Percentiles rank a stretch among this genome's conserved stretches.
Conservation (phyloP, 2,329 filamentous ascomycete genomes). For the Alternaria sp. region DNA sequence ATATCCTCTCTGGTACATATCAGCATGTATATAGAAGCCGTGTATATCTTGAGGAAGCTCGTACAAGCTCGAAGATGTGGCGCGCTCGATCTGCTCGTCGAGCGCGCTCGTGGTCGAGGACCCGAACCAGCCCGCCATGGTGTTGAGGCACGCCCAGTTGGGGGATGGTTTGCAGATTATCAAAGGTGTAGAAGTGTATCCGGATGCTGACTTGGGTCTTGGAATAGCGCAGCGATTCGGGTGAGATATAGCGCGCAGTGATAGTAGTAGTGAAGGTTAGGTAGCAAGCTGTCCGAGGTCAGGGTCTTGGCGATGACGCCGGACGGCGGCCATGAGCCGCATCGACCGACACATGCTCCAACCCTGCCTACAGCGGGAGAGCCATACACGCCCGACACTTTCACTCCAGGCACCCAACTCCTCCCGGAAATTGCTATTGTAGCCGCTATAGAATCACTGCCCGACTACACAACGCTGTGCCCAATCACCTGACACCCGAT, state of each 20-base stretch:
- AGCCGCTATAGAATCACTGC: background rate
- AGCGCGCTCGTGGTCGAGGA: slow-evolving; percentile 87
- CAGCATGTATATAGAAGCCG: slow-evolving; percentile 10
- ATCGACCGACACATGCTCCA: slow-evolving; percentile 12
- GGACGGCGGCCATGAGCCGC: slow-evolving; percentile 20
- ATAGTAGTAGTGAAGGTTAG: slow-evolving; percentile 15
- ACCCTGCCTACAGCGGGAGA: slow-evolving; percentile 12
- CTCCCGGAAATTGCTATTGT: background rate
- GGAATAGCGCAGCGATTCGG: background rate
- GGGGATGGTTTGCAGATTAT: background rate
- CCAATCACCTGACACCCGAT: slow-evolving; percentile 6
- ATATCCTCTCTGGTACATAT: slow-evolving; percentile 80
- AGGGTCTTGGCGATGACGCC: slow-evolving; percentile 22
- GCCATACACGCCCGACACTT: slow-evolving; percentile 5
- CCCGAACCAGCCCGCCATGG: slow-evolving; percentile 92
- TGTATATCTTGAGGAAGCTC: background rate
- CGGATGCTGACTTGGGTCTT: too few species aligned
- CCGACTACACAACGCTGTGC: background rate
- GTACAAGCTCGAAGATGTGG: slow-evolving; percentile 92
- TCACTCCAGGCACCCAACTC: background rate
- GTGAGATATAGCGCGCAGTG: slow-evolving; percentile 4
- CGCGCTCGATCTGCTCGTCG: slow-evolving; percentile 96
- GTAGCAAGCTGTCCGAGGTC: slow-evolving; percentile 21
- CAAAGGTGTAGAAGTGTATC: background rate
- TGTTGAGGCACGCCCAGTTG: slow-evolving; percentile 18